Evolutionary conservation across 2,329 filamentous ascomycete genomes (phyloP).

Genomic region (Seiridium unicorne): DNA sequence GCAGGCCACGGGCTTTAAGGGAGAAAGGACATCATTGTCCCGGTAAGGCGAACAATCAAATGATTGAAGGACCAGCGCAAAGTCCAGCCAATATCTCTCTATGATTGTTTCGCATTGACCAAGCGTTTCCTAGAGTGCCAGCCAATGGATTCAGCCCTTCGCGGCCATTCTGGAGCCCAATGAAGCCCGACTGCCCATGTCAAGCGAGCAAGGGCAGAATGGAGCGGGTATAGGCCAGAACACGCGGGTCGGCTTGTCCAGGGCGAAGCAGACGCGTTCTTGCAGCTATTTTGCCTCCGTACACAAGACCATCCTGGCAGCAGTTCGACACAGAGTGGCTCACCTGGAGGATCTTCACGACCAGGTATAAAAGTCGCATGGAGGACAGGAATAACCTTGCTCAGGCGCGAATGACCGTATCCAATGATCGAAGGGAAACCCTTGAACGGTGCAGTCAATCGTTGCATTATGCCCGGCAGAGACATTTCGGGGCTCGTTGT

Average conservation of each 20-base stretch:
- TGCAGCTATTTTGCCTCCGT: not conserved
- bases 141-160: slow-evolving; percentile 23
- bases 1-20: slow-evolving; percentile 19
- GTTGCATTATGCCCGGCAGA: not conserved
- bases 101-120: slow-evolving; percentile 22
- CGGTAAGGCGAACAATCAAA: slow-evolving; percentile 12
- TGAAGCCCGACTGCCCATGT: slow-evolving; percentile 16
- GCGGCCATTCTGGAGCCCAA: slow-evolving; percentile 21
- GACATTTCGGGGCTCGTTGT: slow-evolving; percentile 19
- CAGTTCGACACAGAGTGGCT: not conserved
- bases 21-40: slow-evolving; percentile 11
- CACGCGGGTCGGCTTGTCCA: slow-evolving; percentile 9
- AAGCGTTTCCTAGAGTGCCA: slow-evolving; percentile 14
- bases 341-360: not conserved
- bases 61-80: slow-evolving; percentile 10
- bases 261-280: not conserved
- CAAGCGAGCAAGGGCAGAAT: slow-evolving; percentile 10
- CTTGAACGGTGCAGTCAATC: not conserved
- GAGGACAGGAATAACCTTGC: slow-evolving; percentile 2
- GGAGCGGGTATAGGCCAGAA: slow-evolving; percentile 14
- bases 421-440: slow-evolving; percentile 1
- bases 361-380: not conserved
- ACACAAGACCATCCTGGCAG: not conserved
- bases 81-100: slow-evolving; percentile 1
- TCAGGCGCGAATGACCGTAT: not conserved